Evolutionary conservation across 306 rosid genomes (phyloP).

Genomic region (Begonia peltatifolia): DNA sequence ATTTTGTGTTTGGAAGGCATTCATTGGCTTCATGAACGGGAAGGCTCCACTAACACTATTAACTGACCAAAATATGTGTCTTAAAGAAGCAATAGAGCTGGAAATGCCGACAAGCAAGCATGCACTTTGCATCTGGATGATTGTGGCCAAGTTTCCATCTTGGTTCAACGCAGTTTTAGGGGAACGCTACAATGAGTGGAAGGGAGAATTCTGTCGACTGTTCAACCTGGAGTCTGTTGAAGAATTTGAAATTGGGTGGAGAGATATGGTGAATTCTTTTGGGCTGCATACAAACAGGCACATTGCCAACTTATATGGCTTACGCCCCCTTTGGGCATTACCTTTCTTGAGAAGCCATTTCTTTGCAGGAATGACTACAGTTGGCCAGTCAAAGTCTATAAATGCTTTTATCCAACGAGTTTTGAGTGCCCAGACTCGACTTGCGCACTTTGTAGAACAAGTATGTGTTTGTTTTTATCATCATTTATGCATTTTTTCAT

Average conservation of each 20-base stretch:
- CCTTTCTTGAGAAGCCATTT: constrained; percentile 91
- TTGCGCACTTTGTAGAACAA: constrained; percentile 87
- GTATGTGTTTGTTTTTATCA: constrained; percentile 19
- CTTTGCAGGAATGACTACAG: constrained; percentile 83
- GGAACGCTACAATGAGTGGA: constrained; percentile 95
- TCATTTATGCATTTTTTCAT: too few species aligned
- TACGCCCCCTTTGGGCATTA: constrained; percentile 73
- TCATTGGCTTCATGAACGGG: constrained; percentile 84
- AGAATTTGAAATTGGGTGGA: constrained; percentile 86
- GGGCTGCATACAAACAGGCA: constrained; percentile 84
- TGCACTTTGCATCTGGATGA: constrained; percentile 96
- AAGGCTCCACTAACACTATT: constrained; percentile 83
- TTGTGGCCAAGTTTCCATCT: constrained; percentile 90
- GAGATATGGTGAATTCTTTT: constrained; percentile 75
- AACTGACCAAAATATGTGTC: constrained; percentile 82
- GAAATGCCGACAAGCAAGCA: constrained; percentile 74
- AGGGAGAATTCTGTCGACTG: constrained; percentile 71
- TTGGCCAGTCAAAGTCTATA: constrained; percentile 80
- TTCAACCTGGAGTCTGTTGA: constrained; percentile 79
- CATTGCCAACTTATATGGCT: constrained; percentile 57
- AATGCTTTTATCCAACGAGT: constrained; percentile 92
- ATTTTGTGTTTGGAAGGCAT: constrained; percentile 47
- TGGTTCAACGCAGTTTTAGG: constrained; percentile 96
- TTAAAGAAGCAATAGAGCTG: constrained; percentile 71
- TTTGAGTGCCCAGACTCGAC: constrained; percentile 87